phyloP scores from a whole-genome alignment of 345 rosid species.

The Eucalyptus regnans region DNA sequence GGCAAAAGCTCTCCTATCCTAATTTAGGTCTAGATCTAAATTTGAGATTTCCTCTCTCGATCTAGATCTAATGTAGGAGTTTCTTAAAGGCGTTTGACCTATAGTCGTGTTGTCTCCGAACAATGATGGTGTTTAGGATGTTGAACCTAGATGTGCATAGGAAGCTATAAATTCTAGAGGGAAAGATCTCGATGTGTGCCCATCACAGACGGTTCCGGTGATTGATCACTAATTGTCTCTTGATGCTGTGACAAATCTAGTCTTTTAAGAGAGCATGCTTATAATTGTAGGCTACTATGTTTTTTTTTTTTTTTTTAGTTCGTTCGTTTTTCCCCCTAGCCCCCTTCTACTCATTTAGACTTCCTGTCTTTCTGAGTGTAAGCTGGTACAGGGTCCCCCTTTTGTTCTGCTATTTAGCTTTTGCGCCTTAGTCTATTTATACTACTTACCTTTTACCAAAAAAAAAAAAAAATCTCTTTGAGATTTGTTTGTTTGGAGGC shows the following conservation, averaged over 20 bases:
- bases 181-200: background rate
- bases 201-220: rapidly evolving
- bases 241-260: background rate
- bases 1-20: background rate
- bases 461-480: background rate
- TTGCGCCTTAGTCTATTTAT: no score
- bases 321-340: no score
- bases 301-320: background rate
- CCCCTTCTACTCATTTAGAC: no score
- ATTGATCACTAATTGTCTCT: background rate
- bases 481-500: background rate
- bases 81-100: background rate
- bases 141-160: background rate
- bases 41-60: background rate
- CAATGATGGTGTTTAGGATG: background rate
- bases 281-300: background rate
- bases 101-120: background rate
- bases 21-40: background rate
- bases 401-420: no score
- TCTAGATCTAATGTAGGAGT: background rate
- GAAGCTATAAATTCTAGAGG: background rate
- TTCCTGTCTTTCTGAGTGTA: no score
- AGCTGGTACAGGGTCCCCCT: no score
- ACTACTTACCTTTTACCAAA: no score
- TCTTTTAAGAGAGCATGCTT: background rate